Conservation (phyloP, 768 basidiomycete species). For the Leccinum truebloodii region DNA sequence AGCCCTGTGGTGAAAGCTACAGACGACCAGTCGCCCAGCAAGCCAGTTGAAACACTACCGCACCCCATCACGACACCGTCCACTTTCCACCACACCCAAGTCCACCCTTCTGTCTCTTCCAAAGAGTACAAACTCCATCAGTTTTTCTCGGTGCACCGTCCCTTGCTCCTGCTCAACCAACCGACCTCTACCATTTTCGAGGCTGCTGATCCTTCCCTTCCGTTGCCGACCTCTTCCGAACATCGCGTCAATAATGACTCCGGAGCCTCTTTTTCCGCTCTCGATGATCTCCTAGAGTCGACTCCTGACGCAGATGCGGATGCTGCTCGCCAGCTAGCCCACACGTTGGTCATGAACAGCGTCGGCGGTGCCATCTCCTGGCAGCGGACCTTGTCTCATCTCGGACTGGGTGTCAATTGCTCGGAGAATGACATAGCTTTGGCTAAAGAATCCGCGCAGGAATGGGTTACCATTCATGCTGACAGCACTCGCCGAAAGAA, state of each 20-base stretch:
- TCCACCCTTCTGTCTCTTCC: constrained; percentile 59
- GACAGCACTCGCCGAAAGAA: constrained; percentile 86
- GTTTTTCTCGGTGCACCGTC: constrained; percentile 82
- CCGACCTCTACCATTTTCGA: constrained; percentile 59
- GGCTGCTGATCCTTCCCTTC: constrained; percentile 20
- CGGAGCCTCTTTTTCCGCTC: constrained; percentile 24
- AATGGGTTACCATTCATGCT: constrained; percentile 66
- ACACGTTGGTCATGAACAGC: constrained; percentile 67
- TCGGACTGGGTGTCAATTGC: constrained; percentile 59
- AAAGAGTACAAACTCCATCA: constrained; percentile 80
- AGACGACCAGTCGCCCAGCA: constrained; percentile 32
- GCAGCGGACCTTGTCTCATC: constrained; percentile 62
- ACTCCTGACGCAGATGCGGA: constrained; percentile 76
- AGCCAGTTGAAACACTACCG: constrained; percentile 26
- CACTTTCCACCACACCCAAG: constrained; percentile 15
- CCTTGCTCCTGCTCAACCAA: constrained; percentile 67
- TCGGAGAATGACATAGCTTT: constrained; percentile 52
- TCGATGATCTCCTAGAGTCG: constrained; percentile 49
- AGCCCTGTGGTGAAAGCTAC: constrained; percentile 17
- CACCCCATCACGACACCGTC: constrained; percentile 14
- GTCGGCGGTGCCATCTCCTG: constrained; percentile 64
- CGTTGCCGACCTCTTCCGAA: constrained; percentile 21
- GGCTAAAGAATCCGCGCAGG: constrained; percentile 55
- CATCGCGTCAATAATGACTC: constrained; percentile 30
- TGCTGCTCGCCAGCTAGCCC: constrained; percentile 75